These are phyloP conservation scores for Coemansia asiatica DNA, from an alignment of 192 early-diverging fungal genomes.

Conservation along the genomic window DNA sequence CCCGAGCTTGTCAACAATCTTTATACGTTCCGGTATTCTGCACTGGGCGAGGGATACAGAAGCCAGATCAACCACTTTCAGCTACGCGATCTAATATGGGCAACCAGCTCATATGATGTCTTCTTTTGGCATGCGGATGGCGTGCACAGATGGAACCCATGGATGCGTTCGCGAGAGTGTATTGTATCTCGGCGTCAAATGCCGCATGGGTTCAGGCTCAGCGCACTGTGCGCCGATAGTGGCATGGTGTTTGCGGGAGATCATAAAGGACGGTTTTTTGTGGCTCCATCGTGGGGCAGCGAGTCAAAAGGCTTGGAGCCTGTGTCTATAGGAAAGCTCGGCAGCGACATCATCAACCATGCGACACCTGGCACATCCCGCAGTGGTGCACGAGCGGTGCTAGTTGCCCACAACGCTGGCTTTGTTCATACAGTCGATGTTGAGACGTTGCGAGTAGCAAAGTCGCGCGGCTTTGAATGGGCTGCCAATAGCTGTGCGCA, in stretches of 20 bases:
- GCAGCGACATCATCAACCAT: constrained; percentile 47
- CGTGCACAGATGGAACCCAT: constrained; percentile 44
- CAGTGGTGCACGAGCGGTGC: constrained; percentile 9
- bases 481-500: constrained; percentile 47
- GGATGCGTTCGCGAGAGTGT: constrained; percentile 14
- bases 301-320: constrained; percentile 3
- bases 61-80: constrained; percentile 50
- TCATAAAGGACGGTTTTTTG: constrained; percentile 32
- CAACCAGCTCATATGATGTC: constrained; percentile 48
- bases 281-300: constrained; percentile 20
- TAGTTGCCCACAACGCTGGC: constrained; percentile 39
- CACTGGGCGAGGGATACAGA: constrained; percentile 20
- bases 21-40: constrained; percentile 32
- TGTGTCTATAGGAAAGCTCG: constrained; percentile 5
- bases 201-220: constrained; percentile 22
- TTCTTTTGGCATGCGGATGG: constrained; percentile 36
- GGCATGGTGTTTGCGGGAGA: constrained; percentile 49
- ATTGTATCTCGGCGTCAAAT: constrained; percentile 27
- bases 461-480: constrained; percentile 25
- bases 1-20: constrained; percentile 19
- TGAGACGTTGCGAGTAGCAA: background rate
- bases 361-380: constrained; percentile 9
- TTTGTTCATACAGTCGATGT: constrained; percentile 23
- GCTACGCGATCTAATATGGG: constrained; percentile 52
- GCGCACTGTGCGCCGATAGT: constrained; percentile 38